phyloP scores from a whole-genome alignment of 179 eudicot genomes.

The Vitellaria paradoxa region DNA sequence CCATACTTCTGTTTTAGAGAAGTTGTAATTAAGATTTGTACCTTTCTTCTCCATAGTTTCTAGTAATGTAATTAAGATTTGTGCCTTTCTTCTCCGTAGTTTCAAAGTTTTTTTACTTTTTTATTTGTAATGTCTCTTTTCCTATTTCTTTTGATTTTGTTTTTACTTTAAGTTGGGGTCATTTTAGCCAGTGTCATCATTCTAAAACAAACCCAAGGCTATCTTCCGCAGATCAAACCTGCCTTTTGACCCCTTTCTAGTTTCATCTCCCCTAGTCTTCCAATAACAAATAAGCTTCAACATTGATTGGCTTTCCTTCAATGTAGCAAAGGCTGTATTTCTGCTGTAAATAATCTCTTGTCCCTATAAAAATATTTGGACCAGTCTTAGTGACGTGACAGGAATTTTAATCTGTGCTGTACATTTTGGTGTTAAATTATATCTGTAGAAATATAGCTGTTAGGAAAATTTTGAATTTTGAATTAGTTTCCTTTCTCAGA shows the following conservation, averaged over 20 bases:
- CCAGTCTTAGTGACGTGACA: neutral
- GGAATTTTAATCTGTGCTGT: neutral
- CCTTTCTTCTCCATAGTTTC: neutral
- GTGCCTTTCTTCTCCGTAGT: no score
- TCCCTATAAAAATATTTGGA: neutral
- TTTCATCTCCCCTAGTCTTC: neutral
- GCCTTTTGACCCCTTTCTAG: neutral
- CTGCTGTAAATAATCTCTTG: neutral
- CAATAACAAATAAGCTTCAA: no score
- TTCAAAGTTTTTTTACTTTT: no score
- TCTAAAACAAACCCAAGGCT: neutral
- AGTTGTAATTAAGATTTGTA: neutral
- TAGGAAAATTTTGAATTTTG: no score
- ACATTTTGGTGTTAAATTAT: no score
- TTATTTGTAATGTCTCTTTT: no score
- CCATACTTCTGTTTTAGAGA: neutral
- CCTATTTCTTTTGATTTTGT: no score
- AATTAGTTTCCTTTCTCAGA: no score
- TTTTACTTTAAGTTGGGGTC: no score
- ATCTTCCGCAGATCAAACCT: neutral
- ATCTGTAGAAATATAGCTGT: neutral
- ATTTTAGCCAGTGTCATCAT: no score
- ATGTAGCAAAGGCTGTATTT: neutral
- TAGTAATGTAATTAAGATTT: no score
- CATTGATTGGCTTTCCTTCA: no score